Evolutionary conservation across 1,284 basidiomycete species (phyloP), one percentile per base, ranked within the genome.

Genomic region (Ceratobasidium sp.): DNA sequence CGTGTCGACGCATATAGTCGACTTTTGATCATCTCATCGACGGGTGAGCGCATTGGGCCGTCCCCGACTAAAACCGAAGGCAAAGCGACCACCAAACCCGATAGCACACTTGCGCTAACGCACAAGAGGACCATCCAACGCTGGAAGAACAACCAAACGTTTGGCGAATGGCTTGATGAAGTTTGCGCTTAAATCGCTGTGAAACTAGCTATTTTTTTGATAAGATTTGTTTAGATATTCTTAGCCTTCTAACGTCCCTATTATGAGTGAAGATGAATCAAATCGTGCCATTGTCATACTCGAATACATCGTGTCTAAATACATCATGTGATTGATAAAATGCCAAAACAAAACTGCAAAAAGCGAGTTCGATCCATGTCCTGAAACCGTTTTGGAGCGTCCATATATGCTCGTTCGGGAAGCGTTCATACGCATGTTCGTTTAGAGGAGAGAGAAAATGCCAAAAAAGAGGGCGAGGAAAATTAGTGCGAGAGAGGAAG

Each of bases 271-370:
- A 64, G 40, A 7, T 44, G 40, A 64, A 64, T 64, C n/a, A 42
- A 64, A 44, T n/a, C 61, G 61, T 64, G 61, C 40, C 38, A 64
- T 64, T 64, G 4, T 20, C 38, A 20, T 15, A 23, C n/a, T 40
- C 61, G 61, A 64, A 42, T 23, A 64, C 40, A 64, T 42, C 17
- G 33, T 42, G 61, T 44, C 61, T 44, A 64, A 44, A 64, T 64
- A 64, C 61, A 62, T 62, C n/a, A 23, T 23, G 38, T 64, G 28
- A 44, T 44, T 17, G 20, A 64, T 40, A 44, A 64, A 44, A 64
- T n/a, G n/a, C 52, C 6, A 56, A 26, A 10, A 40, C n/a, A n/a
- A 38, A 64, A 44, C 13, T 10, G 20, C n/a, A 2, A 64, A 64
- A n/a, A 64, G 40, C 15, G 61, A 20, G 61, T 44, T 44, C 40